These are phyloP conservation scores for Leccinum disarticulatum DNA, from an alignment of 768 basidiomycete species.

Conservation along the genomic window DNA sequence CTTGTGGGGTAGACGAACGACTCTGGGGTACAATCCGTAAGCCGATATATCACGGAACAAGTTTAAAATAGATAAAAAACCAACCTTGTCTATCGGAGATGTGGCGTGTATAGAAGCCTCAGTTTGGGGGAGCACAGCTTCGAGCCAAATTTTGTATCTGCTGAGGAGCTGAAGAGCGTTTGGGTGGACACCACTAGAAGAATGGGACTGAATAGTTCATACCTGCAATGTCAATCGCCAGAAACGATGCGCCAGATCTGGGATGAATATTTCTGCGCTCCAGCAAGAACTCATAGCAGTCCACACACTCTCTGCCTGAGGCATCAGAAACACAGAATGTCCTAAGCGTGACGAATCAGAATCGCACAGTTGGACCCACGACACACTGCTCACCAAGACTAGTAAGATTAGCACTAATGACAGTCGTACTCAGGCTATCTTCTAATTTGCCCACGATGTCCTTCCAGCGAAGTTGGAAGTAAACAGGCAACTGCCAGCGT, in stretches of 20 bases:
- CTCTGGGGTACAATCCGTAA: conserved; percentile 24
- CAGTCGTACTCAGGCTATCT: conserved; percentile 49
- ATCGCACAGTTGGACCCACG: neutral
- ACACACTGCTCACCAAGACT: conserved; percentile 40
- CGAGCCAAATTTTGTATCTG: conserved; percentile 80
- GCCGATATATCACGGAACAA: neutral
- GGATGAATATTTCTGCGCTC: conserved; percentile 83
- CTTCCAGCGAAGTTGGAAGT: conserved; percentile 97
- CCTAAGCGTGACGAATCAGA: conserved; percentile 15
- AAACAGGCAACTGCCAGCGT: conserved; percentile 95
- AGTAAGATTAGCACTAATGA: conserved; percentile 38
- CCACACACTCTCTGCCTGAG: conserved; percentile 70
- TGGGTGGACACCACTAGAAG: conserved; percentile 2
- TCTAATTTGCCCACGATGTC: conserved; percentile 83
- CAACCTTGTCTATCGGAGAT: conserved; percentile 39
- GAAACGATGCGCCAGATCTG: conserved; percentile 79
- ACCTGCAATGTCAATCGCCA: conserved; percentile 94
- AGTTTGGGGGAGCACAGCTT: conserved; percentile 45
- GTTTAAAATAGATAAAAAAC: too few relatives aligned
- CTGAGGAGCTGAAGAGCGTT: conserved; percentile 61
- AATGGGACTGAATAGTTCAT: conserved; percentile 6
- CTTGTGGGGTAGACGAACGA: conserved; percentile 54
- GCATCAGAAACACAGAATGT: conserved; percentile 46
- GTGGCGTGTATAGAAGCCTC: conserved; percentile 39
- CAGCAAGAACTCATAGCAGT: conserved; percentile 77